Conservation (phyloP, 2,329 filamentous ascomycete species). For the Colletotrichum sp. region DNA sequence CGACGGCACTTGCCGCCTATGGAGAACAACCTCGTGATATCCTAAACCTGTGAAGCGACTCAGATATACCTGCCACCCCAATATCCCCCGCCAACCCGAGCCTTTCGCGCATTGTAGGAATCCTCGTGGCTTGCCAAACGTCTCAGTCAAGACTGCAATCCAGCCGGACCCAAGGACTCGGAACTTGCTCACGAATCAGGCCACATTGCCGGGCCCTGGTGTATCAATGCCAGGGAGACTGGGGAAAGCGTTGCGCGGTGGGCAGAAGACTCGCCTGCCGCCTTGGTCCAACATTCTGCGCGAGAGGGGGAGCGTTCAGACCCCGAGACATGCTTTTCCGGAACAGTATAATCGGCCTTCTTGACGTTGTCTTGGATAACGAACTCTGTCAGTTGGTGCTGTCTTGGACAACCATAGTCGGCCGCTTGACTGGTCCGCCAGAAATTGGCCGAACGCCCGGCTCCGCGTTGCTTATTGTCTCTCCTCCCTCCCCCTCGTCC, state of each 20-base stretch:
- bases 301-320: background rate
- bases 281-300: conserved; percentile 1
- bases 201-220: background rate
- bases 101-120: background rate
- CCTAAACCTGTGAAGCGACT: background rate
- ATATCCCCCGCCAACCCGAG: background rate
- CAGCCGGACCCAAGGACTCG: background rate
- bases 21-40: background rate
- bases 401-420: background rate
- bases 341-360: background rate
- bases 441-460: background rate
- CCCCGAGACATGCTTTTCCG: background rate
- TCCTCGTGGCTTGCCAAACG: background rate
- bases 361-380: background rate
- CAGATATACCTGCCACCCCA: background rate
- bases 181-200: background rate
- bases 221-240: background rate
- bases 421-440: background rate
- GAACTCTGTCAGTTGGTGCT: background rate
- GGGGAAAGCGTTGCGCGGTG: background rate
- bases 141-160: background rate
- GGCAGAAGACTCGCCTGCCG: background rate
- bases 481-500: background rate
- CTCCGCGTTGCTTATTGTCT: background rate
- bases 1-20: background rate